Percentiles rank a stretch among this genome's conserved stretches.
Evolutionary conservation across 148 eudicot species (phyloP).

Genomic region (Gaultheria prostrata): DNA sequence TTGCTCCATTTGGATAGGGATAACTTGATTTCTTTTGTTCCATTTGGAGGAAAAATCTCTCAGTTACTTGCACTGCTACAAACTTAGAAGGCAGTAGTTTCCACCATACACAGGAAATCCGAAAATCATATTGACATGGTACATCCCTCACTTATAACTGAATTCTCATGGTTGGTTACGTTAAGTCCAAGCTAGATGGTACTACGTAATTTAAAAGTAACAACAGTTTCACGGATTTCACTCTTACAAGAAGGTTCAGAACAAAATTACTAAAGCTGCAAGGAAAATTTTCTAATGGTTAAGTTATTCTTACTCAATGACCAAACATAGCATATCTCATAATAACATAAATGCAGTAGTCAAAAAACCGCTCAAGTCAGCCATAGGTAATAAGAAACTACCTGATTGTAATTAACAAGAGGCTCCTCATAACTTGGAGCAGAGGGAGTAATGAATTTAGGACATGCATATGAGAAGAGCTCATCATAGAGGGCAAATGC

Average conservation of each 20-base stretch:
- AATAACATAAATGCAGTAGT: not conserved
- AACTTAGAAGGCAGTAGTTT: not conserved
- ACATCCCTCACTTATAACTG: conserved; percentile 2
- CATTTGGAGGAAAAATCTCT: not conserved
- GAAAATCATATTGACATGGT: not conserved
- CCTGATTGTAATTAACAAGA: conserved; percentile 96
- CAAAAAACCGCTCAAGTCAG: not conserved
- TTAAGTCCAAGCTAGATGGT: not conserved
- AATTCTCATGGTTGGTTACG: not conserved
- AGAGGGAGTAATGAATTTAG: conserved; percentile 95
- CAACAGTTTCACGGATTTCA: not conserved
- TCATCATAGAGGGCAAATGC: conserved; percentile 85
- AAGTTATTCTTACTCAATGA: not conserved
- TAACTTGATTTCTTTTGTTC: not conserved
- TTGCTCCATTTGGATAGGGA: not conserved
- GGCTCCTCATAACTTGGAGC: conserved; percentile 91
- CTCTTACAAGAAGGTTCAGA: not conserved
- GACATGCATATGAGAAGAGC: conserved; percentile 98
- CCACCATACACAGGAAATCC: not conserved
- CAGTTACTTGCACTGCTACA: not conserved
- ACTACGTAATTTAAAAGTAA: not conserved
- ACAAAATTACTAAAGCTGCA: not conserved
- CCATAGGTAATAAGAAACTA: conserved; percentile 12
- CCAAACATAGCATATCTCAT: not conserved
- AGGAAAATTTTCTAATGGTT: not conserved